Evolutionary conservation across 164 flowering plant genomes (phyloP).

Genomic region (Vitis labrusca): DNA sequence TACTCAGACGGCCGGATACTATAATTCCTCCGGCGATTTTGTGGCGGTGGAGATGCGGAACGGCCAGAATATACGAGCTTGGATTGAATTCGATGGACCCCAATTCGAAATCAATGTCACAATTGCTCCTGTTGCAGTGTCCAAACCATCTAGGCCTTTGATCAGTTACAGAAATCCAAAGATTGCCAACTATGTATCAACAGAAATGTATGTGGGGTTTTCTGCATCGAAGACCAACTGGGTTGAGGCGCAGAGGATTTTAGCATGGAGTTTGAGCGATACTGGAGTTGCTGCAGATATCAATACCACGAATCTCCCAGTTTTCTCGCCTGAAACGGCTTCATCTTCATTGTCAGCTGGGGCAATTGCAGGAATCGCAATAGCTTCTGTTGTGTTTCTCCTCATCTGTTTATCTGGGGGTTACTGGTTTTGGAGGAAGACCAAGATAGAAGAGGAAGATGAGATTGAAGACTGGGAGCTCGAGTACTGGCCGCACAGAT

Average conservation of each 20-base stretch:
- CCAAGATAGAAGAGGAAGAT: conserved; percentile 28
- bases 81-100: conserved; percentile 76
- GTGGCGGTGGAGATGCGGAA: conserved; percentile 47
- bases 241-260: conserved; percentile 63
- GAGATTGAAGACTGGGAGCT: conserved; percentile 68
- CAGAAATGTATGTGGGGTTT: conserved; percentile 77
- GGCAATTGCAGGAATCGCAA: conserved; percentile 50
- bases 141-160: conserved; percentile 47
- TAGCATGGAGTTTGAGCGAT: conserved; percentile 82
- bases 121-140: conserved; percentile 47
- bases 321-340: conserved; percentile 31
- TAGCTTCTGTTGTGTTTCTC: conserved; percentile 31
- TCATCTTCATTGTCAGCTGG: conserved; percentile 41
- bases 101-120: conserved; percentile 58
- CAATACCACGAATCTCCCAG: conserved; percentile 51
- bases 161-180: conserved; percentile 34
- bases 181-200: conserved; percentile 45
- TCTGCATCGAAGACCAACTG: conserved; percentile 65
- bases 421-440: conserved; percentile 42
- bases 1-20: conserved; percentile 46
- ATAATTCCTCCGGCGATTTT: conserved; percentile 27
- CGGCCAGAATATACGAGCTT: conserved; percentile 71
- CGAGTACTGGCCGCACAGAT: conserved; percentile 71
- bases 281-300: conserved; percentile 52
- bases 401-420: conserved; percentile 15